A percentile compares a stretch with the other conserved stretches of the same genome.
phyloP scores from a whole-genome alignment of 1,284 basidiomycete genomes.

The Xerocomus amazonicus region DNA sequence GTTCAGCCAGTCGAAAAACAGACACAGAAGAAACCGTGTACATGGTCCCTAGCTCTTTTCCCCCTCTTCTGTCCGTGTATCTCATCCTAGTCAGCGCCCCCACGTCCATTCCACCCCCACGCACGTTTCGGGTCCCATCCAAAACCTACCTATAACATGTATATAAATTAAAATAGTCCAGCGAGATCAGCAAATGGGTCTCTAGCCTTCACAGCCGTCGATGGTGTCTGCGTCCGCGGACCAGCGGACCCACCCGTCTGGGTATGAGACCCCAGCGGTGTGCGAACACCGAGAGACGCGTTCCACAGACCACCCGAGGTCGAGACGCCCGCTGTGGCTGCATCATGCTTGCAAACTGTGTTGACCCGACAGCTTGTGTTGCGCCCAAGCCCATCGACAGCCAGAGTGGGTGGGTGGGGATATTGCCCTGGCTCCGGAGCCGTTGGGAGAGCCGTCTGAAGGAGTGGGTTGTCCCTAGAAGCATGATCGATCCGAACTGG shows the following conservation, averaged over 20 bases:
- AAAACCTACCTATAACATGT: too few relatives aligned
- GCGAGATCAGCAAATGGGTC: conserved; percentile 81
- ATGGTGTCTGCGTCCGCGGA: conserved; percentile 19
- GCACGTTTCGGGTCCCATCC: too few relatives aligned
- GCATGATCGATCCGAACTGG: conserved; percentile 47
- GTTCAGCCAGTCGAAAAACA: too few relatives aligned
- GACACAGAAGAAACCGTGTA: too few relatives aligned
- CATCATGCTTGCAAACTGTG: conserved; percentile 15
- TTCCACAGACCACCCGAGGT: conserved; percentile 5
- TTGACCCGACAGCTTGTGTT: conserved; percentile 6
- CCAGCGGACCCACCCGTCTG: background rate
- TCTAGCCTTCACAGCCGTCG: conserved; percentile 44
- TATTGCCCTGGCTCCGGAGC: conserved; percentile 12
- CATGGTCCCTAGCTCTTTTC: too few relatives aligned
- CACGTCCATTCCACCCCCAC: too few relatives aligned
- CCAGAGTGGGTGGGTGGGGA: conserved; percentile 11
- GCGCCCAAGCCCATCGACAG: conserved; percentile 6
- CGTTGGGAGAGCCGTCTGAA: conserved; percentile 19
- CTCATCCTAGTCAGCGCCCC: too few relatives aligned
- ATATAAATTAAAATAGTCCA: conserved; percentile 56
- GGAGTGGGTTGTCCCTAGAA: conserved; percentile 46
- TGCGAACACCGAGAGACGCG: conserved; percentile 10
- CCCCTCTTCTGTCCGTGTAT: too few relatives aligned
- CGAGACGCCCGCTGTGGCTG: background rate
- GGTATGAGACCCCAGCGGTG: conserved; percentile 5